Percentiles rank a stretch among this genome's conserved stretches.
These are phyloP conservation scores for Gyrodon lividus DNA, from an alignment of 768 basidiomycete genomes.

Conservation along the genomic window DNA sequence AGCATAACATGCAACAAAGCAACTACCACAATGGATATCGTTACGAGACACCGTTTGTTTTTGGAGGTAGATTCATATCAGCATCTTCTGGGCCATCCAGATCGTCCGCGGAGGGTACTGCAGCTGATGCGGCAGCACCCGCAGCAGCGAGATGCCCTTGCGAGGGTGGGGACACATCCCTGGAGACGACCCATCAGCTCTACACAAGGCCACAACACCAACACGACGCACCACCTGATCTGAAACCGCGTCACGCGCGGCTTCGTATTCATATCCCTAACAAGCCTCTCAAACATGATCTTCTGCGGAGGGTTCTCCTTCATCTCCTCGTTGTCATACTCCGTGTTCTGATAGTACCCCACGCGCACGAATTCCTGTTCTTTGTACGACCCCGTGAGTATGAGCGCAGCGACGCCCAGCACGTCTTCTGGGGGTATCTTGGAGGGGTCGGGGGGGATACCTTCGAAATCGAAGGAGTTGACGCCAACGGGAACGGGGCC, in stretches of 20 bases:
- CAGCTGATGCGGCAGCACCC: slow-evolving; percentile 69
- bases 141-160: slow-evolving; percentile 41
- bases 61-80: slow-evolving; percentile 13
- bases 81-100: slow-evolving; percentile 43
- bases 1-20: not conserved
- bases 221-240: slow-evolving; percentile 69
- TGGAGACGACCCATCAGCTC: slow-evolving; percentile 25
- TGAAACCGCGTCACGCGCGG: slow-evolving; percentile 93
- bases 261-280: slow-evolving; percentile 87
- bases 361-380: slow-evolving; percentile 99
- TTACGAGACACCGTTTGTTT: slow-evolving; percentile 27
- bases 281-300: slow-evolving; percentile 76
- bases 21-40: not conserved
- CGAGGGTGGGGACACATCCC: slow-evolving; percentile 64
- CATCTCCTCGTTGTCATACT: slow-evolving; percentile 95
- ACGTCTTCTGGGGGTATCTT: slow-evolving; percentile 89
- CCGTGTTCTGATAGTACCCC: slow-evolving; percentile 98
- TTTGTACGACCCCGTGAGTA: slow-evolving; percentile 92
- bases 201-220: not conserved
- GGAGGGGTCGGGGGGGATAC: slow-evolving; percentile 76
- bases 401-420: slow-evolving; percentile 94
- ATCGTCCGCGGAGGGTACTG: slow-evolving; percentile 72
- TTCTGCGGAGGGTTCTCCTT: slow-evolving; percentile 65
- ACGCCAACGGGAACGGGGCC: slow-evolving; percentile 96
- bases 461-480: slow-evolving; percentile 97